A percentile compares a stretch with the other conserved stretches of the same genome.
These are phyloP conservation scores for Irpex sp. DNA, from an alignment of 1,284 basidiomycete genomes.

Conservation along the genomic window DNA sequence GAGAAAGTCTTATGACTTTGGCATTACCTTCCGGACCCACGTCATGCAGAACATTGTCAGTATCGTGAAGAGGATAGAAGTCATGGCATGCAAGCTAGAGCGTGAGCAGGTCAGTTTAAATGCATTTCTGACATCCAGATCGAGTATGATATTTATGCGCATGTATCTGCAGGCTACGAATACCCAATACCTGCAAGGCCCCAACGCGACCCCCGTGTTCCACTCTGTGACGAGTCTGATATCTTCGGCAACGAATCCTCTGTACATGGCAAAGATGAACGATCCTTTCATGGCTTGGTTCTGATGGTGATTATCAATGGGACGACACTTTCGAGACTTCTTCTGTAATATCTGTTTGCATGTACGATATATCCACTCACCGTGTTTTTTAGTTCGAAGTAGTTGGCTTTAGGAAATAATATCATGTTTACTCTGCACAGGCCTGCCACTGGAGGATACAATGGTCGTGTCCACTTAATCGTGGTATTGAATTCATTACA, in stretches of 20 bases:
- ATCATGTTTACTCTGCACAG: too few relatives aligned
- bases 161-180: constrained; percentile 18
- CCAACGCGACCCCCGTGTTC: constrained; percentile 55
- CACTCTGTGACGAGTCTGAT: constrained; percentile 87
- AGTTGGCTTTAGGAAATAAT: too few relatives aligned
- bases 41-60: constrained; percentile 76
- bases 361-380: too few relatives aligned
- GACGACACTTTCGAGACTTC: too few relatives aligned
- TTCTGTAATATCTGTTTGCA: too few relatives aligned
- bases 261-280: constrained; percentile 77
- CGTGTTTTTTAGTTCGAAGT: too few relatives aligned
- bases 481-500: too few relatives aligned
- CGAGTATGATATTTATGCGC: neutral
- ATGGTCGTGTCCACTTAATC: too few relatives aligned
- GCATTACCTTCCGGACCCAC: constrained; percentile 62
- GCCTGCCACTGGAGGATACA: too few relatives aligned
- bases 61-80: constrained; percentile 83
- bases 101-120: constrained; percentile 62
- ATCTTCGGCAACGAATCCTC: constrained; percentile 68
- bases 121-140: neutral
- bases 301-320: constrained; percentile 31
- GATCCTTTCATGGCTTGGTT: constrained; percentile 86
- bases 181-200: constrained; percentile 30
- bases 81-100: constrained; percentile 82
- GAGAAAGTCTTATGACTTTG: constrained; percentile 49